Evolutionary conservation across 2,329 filamentous ascomycete genomes (phyloP), one percentile per base, ranked within the genome.

Genomic region (Colletotrichum lini): DNA sequence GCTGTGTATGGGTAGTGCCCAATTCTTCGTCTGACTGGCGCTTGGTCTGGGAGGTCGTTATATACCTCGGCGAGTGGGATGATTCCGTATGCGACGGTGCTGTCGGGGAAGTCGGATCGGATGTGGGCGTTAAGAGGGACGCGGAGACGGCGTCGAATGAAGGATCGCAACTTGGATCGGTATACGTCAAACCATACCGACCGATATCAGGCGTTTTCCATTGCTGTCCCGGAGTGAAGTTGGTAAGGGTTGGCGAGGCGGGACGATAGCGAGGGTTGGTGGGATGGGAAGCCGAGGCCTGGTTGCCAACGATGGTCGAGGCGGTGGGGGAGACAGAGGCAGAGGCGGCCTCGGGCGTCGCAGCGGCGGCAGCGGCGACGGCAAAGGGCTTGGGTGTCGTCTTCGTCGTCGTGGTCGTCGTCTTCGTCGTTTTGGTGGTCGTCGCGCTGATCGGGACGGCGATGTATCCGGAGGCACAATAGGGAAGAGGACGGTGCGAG

Each of bases 131-230:
- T 30, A 59, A 26, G 26, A 58, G 66, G 16, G 73, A 72, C 30
- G 61, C 56, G 47, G 63, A 64, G 52, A 47, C 54, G 61, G 64
- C 70, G 58, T 72, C 70, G 54, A 65, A 65, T 58, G 70, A 68
- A 53, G 72, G 70, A 62, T 77, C 73, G 73, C 61, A 72, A 52
- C 73, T 70, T 59, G 74, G 57, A 42, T 73, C 69, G 54, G 72
- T 70, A 62, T 78, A 74, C 35, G 73, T 78, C 73, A 76, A 72
- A 77, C 74, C 79, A 81, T 81, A 72, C 68, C 77, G 79, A 65
- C 74, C 74, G 61, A 65, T 75, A 44, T 78, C 75, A 45, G 70
- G 65, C 42, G 68, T 72, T 56, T 67, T 61, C 73, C 73, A 74
- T 65, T 57, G 66, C 61, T 61, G 54, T 42, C 50, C 49, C 6